phyloP scores from a whole-genome alignment of 805 yeast species.

The Candida xyloterini region DNA sequence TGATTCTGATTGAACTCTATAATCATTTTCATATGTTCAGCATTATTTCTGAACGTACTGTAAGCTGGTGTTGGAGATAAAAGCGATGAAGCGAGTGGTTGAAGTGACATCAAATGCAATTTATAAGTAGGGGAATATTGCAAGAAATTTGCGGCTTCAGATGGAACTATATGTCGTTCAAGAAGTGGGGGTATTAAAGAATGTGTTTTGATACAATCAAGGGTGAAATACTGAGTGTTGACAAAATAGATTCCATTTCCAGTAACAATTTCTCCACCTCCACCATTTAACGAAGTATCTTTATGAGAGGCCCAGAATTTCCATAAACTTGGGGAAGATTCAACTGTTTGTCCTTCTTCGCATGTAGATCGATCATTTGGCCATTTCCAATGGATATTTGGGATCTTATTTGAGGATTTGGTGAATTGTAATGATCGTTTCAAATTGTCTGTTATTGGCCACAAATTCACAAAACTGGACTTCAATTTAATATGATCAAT shows the following conservation, averaged over 20 bases:
- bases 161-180: conserved; percentile 15
- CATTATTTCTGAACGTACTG: conserved; percentile 3
- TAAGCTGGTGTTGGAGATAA: conserved; percentile 1
- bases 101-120: conserved; percentile 10
- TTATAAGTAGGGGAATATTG: conserved; percentile 5
- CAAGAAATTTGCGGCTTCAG: conserved; percentile 9
- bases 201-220: conserved; percentile 9
- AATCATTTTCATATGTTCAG: conserved; percentile 21
- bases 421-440: conserved; percentile 16
- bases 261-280: conserved; percentile 14
- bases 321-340: conserved; percentile 1
- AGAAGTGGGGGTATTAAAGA: conserved; percentile 18
- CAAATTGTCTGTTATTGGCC: conserved; percentile 29
- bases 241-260: conserved; percentile 19
- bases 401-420: conserved; percentile 14
- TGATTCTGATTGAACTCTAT: conserved; percentile 23
- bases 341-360: not conserved
- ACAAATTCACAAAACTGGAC: conserved; percentile 18
- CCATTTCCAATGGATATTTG: conserved; percentile 17
- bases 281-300: conserved; percentile 4
- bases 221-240: conserved; percentile 15
- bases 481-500: conserved; percentile 15
- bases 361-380: conserved; percentile 17
- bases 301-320: conserved; percentile 8
- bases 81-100: conserved; percentile 12